Evolutionary conservation across 2,329 filamentous ascomycete genomes (phyloP).

Genomic region (Paramyrothecium roridum): DNA sequence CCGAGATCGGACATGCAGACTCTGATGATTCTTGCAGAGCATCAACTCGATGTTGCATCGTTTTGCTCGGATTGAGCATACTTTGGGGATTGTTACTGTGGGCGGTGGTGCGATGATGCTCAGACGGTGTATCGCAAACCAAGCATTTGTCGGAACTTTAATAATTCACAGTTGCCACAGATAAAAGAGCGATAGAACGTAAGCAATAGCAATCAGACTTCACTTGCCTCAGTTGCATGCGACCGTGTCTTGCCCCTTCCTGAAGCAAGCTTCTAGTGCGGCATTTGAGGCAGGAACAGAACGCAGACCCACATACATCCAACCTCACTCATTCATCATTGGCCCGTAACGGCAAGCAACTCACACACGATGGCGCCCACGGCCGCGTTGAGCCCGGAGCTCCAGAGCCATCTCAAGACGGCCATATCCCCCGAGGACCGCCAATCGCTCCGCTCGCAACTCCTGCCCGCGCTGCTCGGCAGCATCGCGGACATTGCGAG

Average conservation of each 20-base stretch:
- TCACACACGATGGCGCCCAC: not conserved
- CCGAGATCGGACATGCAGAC: not conserved
- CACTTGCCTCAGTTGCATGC: no score
- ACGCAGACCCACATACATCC: not conserved
- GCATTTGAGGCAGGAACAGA: not conserved
- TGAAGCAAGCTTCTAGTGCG: not conserved
- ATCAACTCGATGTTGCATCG: no score
- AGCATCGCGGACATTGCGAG: slow-evolving; percentile 41
- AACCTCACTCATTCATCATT: not conserved
- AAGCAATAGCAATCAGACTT: no score
- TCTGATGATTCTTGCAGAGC: no score
- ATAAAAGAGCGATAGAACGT: no score
- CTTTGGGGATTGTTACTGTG: no score
- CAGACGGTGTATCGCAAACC: no score
- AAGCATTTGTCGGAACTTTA: no score
- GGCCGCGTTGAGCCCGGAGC: not conserved
- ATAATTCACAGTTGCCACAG: no score
- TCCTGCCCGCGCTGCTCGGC: slow-evolving; percentile 46
- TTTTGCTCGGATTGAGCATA: no score
- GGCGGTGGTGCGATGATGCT: no score
- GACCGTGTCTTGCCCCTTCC: no score
- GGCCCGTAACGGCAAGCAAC: not conserved
- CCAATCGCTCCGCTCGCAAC: slow-evolving; percentile 35
- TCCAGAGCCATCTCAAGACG: slow-evolving; percentile 12
- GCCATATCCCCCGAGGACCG: slow-evolving; percentile 16